Percentiles rank a stretch among this genome's conserved stretches.
Conservation (phyloP, 2,329 filamentous ascomycete species). For the Magnaporthiopsis rhizophila region DNA sequence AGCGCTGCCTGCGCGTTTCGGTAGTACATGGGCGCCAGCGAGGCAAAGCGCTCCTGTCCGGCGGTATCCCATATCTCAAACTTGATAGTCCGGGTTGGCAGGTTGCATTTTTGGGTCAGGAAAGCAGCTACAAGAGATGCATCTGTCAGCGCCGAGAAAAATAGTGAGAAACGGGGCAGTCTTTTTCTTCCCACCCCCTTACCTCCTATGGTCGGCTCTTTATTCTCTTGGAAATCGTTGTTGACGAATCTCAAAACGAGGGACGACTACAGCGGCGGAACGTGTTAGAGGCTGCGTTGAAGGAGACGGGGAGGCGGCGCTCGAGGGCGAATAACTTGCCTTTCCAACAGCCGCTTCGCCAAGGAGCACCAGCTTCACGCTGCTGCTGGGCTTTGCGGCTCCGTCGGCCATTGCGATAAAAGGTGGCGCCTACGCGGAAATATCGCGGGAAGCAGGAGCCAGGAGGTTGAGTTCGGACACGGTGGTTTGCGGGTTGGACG, state of each 20-base stretch:
- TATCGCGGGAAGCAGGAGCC: not conserved
- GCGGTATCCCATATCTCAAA: conserved; percentile 98
- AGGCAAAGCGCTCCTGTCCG: conserved; percentile 94
- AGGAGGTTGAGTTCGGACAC: not conserved
- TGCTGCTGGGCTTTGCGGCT: conserved; percentile 89
- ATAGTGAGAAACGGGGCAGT: not conserved
- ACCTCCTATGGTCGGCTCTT: conserved; percentile 98
- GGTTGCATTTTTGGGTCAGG: conserved; percentile 96
- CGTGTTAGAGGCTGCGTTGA: not conserved
- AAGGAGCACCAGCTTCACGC: conserved; percentile 96
- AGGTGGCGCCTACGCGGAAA: not conserved
- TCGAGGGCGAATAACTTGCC: conserved; percentile 48
- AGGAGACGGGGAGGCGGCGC: not conserved
- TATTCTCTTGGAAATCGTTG: conserved; percentile 99
- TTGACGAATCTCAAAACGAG: conserved; percentile 97
- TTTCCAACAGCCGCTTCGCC: conserved; percentile 98
- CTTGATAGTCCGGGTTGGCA: conserved; percentile 85
- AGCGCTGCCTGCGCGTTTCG: conserved; percentile 96
- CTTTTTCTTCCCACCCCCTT: conserved; percentile 23
- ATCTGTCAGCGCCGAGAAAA: not conserved
- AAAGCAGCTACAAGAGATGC: conserved; percentile 64
- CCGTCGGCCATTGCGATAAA: conserved; percentile 55
- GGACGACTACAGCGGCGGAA: conserved; percentile 60
- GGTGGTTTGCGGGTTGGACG: not conserved
- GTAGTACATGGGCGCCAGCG: conserved; percentile 98